Percentiles rank a stretch among this genome's conserved stretches.
Conservation (phyloP, 1,139 yeast species). For the Nakaseomyces bracarensis region DNA sequence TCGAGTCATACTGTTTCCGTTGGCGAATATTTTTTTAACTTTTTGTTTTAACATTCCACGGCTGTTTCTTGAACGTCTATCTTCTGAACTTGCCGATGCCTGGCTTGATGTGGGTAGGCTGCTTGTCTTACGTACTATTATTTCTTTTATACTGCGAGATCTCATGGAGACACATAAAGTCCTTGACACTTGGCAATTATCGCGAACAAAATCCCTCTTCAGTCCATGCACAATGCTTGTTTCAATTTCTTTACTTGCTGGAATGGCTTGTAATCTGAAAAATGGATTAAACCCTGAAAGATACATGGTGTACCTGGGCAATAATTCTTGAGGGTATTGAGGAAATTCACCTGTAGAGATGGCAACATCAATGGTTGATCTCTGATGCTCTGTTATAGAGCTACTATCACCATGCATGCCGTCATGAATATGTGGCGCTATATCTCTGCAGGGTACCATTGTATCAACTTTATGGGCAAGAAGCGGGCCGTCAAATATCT, state of each 20-base stretch:
- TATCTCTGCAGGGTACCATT: slow-evolving; percentile 5
- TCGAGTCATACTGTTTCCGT: slow-evolving; percentile 24
- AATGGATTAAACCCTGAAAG: slow-evolving; percentile 27
- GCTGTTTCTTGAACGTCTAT: slow-evolving; percentile 1
- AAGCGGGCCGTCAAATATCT: not conserved
- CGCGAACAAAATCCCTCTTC: slow-evolving; percentile 43
- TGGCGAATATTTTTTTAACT: slow-evolving; percentile 24
- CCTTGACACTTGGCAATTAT: slow-evolving; percentile 10
- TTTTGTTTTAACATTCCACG: slow-evolving; percentile 18
- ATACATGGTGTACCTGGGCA: slow-evolving; percentile 27
- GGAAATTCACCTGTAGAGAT: not conserved
- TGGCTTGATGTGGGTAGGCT: not conserved
- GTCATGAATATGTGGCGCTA: slow-evolving; percentile 5
- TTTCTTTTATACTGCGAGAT: slow-evolving; percentile 49
- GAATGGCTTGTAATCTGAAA: slow-evolving; percentile 36
- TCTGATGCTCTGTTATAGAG: slow-evolving; percentile 4
- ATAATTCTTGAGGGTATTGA: slow-evolving; percentile 17
- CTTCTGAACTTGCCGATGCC: slow-evolving; percentile 2
- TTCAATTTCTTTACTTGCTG: slow-evolving; percentile 43
- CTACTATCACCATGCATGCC: slow-evolving; percentile 1
- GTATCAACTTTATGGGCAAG: not conserved
- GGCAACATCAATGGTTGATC: slow-evolving; percentile 3
- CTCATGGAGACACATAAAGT: slow-evolving; percentile 41
- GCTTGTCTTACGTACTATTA: slow-evolving; percentile 36
- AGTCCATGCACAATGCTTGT: slow-evolving; percentile 44